Base-by-base conservation (phyloP, 176 grass and related monocot species). In the Dactylis glomerata region DNA sequence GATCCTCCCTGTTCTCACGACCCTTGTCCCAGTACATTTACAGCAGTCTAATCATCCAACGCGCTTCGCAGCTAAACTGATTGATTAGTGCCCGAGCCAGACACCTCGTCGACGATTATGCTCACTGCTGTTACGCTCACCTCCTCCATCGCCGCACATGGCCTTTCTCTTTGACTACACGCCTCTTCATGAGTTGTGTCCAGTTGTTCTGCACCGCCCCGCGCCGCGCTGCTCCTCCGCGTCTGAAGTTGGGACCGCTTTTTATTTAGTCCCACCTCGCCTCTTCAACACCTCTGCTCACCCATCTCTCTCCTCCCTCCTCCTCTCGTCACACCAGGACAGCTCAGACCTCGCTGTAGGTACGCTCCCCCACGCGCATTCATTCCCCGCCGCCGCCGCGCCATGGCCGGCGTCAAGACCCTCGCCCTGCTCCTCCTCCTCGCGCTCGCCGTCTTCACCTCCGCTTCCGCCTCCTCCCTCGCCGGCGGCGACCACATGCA, bases 321-420 rank as follows among this genome's bases (percentile, higher is more conserved):
- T 33, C 38, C 8, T 40, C 87, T 61, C 87, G 13, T 54, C 76
- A 5, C 81, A 38, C 0, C 70, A 45, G 23, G 71, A 19, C 82
- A 84, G 71, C 82, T 63, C 24, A 52, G 31, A 20, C 63, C 42
- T 32, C 41, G 23, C 85, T 66, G 24, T 17, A n/a, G n/a, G n/a
- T n/a, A 13, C 28, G 9, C 75, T 30, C 10, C 2, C 19, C 20
- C 73, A 80, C 87, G 23, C 82, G 82, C 82, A 73, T 73, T 73
- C 70, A 73, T 75, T 67, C 64, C 26, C 1, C 73, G 37, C 69
- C 82, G 36, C 10, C 31, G 33, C 67, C 24, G 28, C 33, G 46
- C 82, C 76, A 91, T 89, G 75, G 92, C 85, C 75, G 73, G 70
- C 42, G 32, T 34, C 0, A 87, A 44, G 71, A 70, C 8, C 85